A percentile compares a stretch with the other conserved stretches of the same genome.
Conservation (phyloP, 164 flowering plant species). For the Akebia trifoliata region DNA sequence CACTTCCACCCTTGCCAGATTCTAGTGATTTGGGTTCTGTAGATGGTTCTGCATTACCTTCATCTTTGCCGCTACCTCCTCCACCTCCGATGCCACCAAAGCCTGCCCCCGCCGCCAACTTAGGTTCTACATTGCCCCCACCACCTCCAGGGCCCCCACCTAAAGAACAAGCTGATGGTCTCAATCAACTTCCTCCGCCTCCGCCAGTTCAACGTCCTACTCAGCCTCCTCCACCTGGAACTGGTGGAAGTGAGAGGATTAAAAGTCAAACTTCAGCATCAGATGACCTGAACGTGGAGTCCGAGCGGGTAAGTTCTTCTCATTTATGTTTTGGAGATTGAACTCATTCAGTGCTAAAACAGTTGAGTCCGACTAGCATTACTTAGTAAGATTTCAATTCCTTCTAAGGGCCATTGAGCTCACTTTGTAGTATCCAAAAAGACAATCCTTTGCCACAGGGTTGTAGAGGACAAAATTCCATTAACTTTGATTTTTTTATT, state of each 20-base stretch:
- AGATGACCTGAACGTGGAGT: conserved; percentile 33
- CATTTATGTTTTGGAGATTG: neutral
- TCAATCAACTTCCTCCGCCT: conserved; percentile 53
- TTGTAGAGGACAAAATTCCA: no score
- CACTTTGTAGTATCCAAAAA: no score
- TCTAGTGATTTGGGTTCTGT: conserved; percentile 34
- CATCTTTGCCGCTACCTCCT: conserved; percentile 76
- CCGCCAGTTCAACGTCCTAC: conserved; percentile 43
- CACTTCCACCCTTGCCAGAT: conserved; percentile 76
- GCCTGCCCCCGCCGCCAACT: conserved; percentile 30
- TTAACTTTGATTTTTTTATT: no score
- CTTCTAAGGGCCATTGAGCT: no score
- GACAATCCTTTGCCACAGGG: no score
- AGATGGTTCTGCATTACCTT: conserved; percentile 47
- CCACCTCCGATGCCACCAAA: conserved; percentile 80
- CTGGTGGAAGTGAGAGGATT: conserved; percentile 36
- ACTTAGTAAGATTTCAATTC: no score
- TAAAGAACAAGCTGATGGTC: conserved; percentile 43
- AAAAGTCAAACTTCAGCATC: conserved; percentile 28
- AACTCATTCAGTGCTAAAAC: conserved; percentile 1
- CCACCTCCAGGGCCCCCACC: conserved; percentile 78
- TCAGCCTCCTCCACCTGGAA: conserved; percentile 80
- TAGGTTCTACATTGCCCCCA: conserved; percentile 45
- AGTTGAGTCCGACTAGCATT: no score
- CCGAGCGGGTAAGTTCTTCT: conserved; percentile 36